A percentile compares a stretch with the other conserved stretches of the same genome.
These are phyloP conservation scores for Lithohypha guttulata DNA, from an alignment of 2,329 filamentous ascomycete species.

Conservation along the genomic window DNA sequence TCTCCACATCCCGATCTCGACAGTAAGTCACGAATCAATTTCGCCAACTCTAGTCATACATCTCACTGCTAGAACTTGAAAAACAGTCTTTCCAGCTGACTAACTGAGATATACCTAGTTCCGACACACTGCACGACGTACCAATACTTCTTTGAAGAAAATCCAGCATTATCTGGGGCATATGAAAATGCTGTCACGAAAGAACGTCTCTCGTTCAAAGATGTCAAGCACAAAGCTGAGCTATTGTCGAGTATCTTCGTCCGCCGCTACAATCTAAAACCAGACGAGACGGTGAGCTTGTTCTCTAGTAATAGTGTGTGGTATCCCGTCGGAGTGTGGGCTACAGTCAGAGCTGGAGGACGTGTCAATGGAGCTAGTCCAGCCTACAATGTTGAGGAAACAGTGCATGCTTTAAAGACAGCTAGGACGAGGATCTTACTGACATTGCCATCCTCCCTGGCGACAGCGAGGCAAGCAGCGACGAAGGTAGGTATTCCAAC, in stretches of 20 bases:
- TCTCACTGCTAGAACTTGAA: too few relatives aligned
- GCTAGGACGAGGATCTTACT: conserved; percentile 48
- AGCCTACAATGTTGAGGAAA: conserved; percentile 58
- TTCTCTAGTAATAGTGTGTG: conserved; percentile 57
- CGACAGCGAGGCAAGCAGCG: conserved; percentile 44
- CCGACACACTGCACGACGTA: conserved; percentile 9
- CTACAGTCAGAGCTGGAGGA: conserved; percentile 43
- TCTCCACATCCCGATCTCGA: conserved; percentile 18
- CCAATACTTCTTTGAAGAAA: conserved; percentile 7
- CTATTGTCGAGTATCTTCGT: conserved; percentile 51
- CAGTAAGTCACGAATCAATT: conserved; percentile 11
- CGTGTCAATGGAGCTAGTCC: conserved; percentile 53
- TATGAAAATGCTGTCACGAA: conserved; percentile 51
- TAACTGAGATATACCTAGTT: conserved; percentile 1
- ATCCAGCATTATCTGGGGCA: conserved; percentile 25
- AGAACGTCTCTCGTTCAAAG: conserved; percentile 45
- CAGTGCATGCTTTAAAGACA: conserved; percentile 52
- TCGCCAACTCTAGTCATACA: not conserved
- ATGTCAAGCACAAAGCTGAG: conserved; percentile 47
- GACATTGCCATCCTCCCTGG: conserved; percentile 44
- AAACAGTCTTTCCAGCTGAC: not conserved
- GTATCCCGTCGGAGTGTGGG: conserved; percentile 55
- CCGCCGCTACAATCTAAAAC: conserved; percentile 42
- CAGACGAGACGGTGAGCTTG: conserved; percentile 47
- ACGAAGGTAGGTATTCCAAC: conserved; percentile 42